Evolutionary conservation across 129 eudicot species (phyloP).

Genomic region (Lactuca sativa): DNA sequence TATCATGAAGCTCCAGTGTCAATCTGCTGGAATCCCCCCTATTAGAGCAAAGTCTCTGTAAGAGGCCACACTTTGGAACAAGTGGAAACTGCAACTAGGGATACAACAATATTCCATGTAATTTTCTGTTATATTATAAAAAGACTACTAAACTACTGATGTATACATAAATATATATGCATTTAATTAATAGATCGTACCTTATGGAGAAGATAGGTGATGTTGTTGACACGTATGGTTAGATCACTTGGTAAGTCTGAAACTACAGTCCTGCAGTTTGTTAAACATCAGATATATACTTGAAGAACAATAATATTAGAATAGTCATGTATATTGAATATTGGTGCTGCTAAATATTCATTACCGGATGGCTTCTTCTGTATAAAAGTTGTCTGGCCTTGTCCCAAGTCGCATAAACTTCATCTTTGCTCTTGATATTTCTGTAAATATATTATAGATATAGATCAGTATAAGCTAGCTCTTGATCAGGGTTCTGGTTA

Average conservation of each 20-base stretch:
- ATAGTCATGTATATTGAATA: neutral
- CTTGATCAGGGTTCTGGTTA: too few relatives aligned
- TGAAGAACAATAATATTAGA: neutral
- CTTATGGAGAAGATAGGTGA: conserved; percentile 74
- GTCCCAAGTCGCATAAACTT: conserved; percentile 90
- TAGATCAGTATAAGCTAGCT: neutral
- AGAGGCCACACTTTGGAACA: conserved; percentile 71
- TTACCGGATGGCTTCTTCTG: conserved; percentile 70
- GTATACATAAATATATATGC: neutral
- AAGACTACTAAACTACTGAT: neutral
- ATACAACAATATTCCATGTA: conserved; percentile 35
- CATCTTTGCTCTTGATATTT: conserved; percentile 39
- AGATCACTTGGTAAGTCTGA: conserved; percentile 69
- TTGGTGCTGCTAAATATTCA: neutral
- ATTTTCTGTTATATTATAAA: neutral
- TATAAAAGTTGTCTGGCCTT: conserved; percentile 76
- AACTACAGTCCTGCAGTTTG: conserved; percentile 51
- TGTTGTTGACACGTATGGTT: conserved; percentile 49
- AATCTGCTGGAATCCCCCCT: conserved; percentile 33
- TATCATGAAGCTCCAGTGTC: conserved; percentile 61
- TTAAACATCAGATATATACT: neutral
- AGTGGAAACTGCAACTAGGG: conserved; percentile 72
- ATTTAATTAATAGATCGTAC: conserved; percentile 18
- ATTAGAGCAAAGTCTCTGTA: conserved; percentile 59
- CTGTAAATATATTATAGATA: conserved; percentile 1